Evolutionary conservation across 768 basidiomycete genomes (phyloP).

Genomic region (Tulasnella calospora): DNA sequence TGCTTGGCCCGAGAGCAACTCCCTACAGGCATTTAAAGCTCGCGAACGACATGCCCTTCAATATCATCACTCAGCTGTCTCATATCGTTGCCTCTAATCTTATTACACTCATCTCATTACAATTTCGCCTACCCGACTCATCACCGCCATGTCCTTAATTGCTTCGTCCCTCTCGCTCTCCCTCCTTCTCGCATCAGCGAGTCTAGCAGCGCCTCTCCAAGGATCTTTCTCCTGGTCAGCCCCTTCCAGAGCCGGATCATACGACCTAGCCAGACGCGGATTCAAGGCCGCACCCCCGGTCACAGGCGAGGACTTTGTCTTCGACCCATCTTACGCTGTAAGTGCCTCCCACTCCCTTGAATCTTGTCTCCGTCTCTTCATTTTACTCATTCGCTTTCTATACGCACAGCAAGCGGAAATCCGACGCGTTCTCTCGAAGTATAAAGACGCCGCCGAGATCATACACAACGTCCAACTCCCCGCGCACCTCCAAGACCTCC

Average conservation of each 20-base stretch:
- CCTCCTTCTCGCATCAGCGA: neutral
- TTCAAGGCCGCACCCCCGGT: neutral
- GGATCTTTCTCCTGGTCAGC: neutral
- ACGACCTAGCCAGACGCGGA: neutral
- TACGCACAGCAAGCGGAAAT: neutral
- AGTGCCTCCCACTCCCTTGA: neutral
- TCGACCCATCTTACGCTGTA: slow-evolving; percentile 16
- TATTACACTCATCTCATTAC: neutral
- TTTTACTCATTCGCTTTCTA: neutral
- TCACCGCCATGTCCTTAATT: neutral
- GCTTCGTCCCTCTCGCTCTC: neutral
- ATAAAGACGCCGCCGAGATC: slow-evolving; percentile 14
- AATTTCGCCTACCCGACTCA: neutral
- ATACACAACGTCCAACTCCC: neutral
- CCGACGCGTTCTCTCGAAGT: slow-evolving; percentile 8
- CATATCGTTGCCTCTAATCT: neutral
- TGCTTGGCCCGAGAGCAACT: neutral
- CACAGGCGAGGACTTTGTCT: neutral
- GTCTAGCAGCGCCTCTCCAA: neutral
- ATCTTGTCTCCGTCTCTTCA: neutral
- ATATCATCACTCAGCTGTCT: too few species aligned
- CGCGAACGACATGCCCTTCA: neutral
- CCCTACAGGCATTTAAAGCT: neutral
- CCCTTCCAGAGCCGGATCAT: neutral
- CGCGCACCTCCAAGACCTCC: neutral